Evolutionary conservation across 192 early-diverging fungal species (phyloP).

Genomic region (Lobulomyces angularis): DNA sequence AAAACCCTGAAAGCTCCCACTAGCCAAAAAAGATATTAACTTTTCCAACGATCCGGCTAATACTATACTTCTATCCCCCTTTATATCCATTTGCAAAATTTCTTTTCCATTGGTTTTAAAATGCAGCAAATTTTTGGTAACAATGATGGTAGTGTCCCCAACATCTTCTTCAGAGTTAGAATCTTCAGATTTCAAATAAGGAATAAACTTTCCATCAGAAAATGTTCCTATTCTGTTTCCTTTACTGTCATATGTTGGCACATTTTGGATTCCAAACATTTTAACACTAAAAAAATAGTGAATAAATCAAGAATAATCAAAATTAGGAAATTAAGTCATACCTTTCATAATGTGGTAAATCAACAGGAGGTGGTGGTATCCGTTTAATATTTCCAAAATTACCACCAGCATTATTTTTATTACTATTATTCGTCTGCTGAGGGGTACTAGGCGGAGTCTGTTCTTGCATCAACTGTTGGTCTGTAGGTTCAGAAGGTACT

Average conservation of each 20-base stretch:
- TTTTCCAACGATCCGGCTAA: constrained; percentile 52
- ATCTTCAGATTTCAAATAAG: constrained; percentile 1
- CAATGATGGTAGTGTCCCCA: neutral
- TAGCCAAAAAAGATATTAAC: constrained; percentile 44
- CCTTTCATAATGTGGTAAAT: too few relatives aligned
- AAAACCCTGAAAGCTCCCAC: constrained; percentile 49
- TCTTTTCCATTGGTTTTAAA: constrained; percentile 39
- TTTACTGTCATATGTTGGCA: constrained; percentile 19
- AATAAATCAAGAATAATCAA: too few relatives aligned
- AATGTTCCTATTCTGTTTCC: constrained; percentile 18
- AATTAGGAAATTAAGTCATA: too few relatives aligned
- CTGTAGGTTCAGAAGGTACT: too few relatives aligned
- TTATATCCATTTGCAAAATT: constrained; percentile 47
- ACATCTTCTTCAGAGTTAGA: neutral
- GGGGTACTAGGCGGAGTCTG: too few relatives aligned
- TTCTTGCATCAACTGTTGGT: too few relatives aligned
- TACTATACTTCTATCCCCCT: constrained; percentile 34
- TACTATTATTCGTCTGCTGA: too few relatives aligned
- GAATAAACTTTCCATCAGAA: constrained; percentile 17
- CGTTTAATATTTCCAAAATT: too few relatives aligned
- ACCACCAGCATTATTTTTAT: too few relatives aligned
- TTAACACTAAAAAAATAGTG: too few relatives aligned
- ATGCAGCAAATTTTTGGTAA: constrained; percentile 18
- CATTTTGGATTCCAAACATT: too few relatives aligned
- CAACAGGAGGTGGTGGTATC: too few relatives aligned